Conservation (phyloP, 140 eudicot genomes). For the Cichorium intybus region DNA sequence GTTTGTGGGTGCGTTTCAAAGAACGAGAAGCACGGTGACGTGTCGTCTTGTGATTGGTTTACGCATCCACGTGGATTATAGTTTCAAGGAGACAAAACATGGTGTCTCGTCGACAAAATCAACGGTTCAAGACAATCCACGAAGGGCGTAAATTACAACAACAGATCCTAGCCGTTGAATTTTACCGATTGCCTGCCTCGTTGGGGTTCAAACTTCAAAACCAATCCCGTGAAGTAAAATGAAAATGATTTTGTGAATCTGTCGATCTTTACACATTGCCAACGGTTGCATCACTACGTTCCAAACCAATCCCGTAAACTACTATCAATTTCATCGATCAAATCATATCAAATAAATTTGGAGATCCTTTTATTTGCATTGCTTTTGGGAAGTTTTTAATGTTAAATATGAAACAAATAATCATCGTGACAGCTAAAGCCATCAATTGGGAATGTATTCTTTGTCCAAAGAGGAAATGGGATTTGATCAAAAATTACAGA, state of each 20-base stretch:
- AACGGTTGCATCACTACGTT: too few species aligned
- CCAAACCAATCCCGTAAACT: not conserved
- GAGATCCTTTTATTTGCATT: not conserved
- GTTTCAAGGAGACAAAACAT: constrained; percentile 6
- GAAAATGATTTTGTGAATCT: too few species aligned
- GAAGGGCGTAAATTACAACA: not conserved
- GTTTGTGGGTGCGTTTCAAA: constrained; percentile 16
- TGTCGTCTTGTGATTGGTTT: constrained; percentile 17
- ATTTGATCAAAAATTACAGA: not conserved
- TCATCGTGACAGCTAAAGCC: not conserved
- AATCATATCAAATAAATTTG: not conserved
- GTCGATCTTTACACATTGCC: too few species aligned
- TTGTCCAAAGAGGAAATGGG: not conserved
- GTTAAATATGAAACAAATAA: not conserved
- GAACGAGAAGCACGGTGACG: not conserved
- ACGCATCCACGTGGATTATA: constrained; percentile 21
- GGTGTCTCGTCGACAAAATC: not conserved
- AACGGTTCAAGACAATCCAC: constrained; percentile 3
- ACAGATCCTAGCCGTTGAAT: not conserved
- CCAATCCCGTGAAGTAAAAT: not conserved
- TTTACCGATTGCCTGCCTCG: not conserved
- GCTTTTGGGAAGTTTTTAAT: not conserved
- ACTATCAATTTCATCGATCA: not conserved
- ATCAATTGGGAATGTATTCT: not conserved
- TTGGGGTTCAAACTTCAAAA: too few species aligned